Evolutionary conservation across 345 rosid species (phyloP), one percentile per base, ranked within the genome.

Genomic region (Fremontodendron californicum): DNA sequence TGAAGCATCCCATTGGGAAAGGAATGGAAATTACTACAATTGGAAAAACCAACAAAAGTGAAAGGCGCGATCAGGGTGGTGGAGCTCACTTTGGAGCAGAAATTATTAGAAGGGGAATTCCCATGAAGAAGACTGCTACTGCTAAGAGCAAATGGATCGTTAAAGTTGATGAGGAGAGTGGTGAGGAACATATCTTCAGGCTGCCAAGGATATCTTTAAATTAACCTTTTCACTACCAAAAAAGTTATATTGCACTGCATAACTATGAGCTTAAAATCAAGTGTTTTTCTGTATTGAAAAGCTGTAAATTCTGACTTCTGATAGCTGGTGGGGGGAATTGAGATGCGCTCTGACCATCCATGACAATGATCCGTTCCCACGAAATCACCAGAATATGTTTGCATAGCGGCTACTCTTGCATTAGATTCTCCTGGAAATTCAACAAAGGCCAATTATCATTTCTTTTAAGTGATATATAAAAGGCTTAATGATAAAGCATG

Each of bases 171-270:
- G 81, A 82, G 43, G 69, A 77, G 72, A 87, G 84, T 57, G 90
- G 88, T 5, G 90, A 85, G 79, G 88, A 85, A 78, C 90, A 87
- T 75, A 84, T 87, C 29, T 84, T 78, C 18, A 82, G 88, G 78
- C 71, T 84, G 75, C 87, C 80, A 37, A 75, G 82, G 82, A 51
- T 63, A 51, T 29, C 1, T 21, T 75, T 58, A 71, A 27, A 10
- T 23, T 31, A 16, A 9, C 27, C 29, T 23, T 60, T 29, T 13
- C 55, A 15, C 68, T 33, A 60, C 57, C 52, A 15, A 8, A 51
- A 33, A 18, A 11, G 9, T 9, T 43, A 40, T 25, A 72, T 49
- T 52, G 12, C 63, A 18, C 58, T 72, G 55, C 55, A 18, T 0
- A 19, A 27, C 33, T 4, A n/a, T 40, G 54, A 31, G 57, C 33